Evolutionary conservation across 306 rosid genomes (phyloP), one percentile per base, ranked within the genome.

Genomic region (Casuarina glauca): DNA sequence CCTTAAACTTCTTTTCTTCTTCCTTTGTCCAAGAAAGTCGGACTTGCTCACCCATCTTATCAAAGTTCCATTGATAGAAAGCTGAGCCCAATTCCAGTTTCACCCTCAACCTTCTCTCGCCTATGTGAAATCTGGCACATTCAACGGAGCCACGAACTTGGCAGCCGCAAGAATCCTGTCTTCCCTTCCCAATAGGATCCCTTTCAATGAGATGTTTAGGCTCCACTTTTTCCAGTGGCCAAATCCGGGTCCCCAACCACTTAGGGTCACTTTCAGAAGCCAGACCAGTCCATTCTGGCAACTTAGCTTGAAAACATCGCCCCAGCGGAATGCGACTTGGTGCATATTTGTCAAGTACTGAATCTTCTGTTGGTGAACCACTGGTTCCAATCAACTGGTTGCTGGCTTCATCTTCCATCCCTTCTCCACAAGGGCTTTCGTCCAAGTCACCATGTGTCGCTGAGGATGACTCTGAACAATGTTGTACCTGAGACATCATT

Each of bases 111-210:
- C 88, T 86, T 90, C 84, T 91, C 93, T 93, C 93, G 11, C 82
- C 45, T 75, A 87, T 73, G 66, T 95, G 99, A 78, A 89, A 91
- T 75, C 83, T 78, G 62, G 84, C 86, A 81, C 99, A 95, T 50
- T 87, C 87, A 20, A 76, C 72, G 60, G 97, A 91, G 66, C 93
- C 93, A 17, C 81, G 81, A 49, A 66, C 81, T 43, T 61, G 70
- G 39, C 97, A 95, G 69, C 91, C 93, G 73, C 99, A 95, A 2
- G 74, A 86, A 68, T 86, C 96, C 70, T 84, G 89, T 80, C 99
- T 86, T 69, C 97, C 99, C 84, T 80, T 93, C 75, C 98, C 99
- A 39, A 91, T 88, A 62, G 90, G 97, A 48, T 93, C 91, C 82
- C 97, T 87, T 84, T 89, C 91, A 49, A 85, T 81, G 6, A 91